Percentiles rank a stretch among this genome's conserved stretches.
These are phyloP conservation scores for Penstemon barbatus DNA, from an alignment of 257 asterid genomes.

Conservation along the genomic window DNA sequence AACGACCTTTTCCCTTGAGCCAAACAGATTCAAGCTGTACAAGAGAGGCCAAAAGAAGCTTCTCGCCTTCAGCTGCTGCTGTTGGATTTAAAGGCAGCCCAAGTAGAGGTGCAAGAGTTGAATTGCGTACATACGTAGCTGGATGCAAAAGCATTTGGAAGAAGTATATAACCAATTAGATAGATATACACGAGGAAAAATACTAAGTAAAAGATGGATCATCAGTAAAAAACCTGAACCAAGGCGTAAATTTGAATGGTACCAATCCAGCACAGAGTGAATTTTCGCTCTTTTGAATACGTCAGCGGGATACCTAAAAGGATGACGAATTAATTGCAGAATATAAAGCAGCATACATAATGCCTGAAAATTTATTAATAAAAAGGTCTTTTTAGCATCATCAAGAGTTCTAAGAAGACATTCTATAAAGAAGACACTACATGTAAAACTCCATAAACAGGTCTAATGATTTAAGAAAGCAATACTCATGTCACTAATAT, in stretches of 20 bases:
- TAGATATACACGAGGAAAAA: constrained; percentile 7
- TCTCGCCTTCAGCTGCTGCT: constrained; percentile 71
- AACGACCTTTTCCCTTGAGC: constrained; percentile 71
- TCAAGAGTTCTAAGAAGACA: too few relatives aligned
- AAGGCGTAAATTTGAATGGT: constrained; percentile 75
- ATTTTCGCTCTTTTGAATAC: constrained; percentile 70
- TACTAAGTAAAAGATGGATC: not conserved
- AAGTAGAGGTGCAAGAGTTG: constrained; percentile 61
- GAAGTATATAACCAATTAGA: not conserved
- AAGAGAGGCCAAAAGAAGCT: constrained; percentile 64
- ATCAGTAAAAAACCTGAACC: constrained; percentile 65
- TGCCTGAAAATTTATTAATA: not conserved
- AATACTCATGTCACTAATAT: not conserved
- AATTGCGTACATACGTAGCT: constrained; percentile 53
- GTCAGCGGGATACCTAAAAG: constrained; percentile 86
- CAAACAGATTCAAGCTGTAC: constrained; percentile 61
- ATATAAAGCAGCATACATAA: not conserved
- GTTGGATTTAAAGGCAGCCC: constrained; percentile 62
- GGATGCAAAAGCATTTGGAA: constrained; percentile 30
- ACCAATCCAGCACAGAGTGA: constrained; percentile 92
- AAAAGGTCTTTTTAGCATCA: too few relatives aligned
- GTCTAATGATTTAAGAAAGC: not conserved
- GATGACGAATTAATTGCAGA: constrained; percentile 18
- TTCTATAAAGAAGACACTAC: too few relatives aligned
- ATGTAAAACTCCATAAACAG: too few relatives aligned